These are phyloP conservation scores for Teratosphaeria destructans DNA, from an alignment of 2,329 filamentous ascomycete genomes.

Conservation along the genomic window DNA sequence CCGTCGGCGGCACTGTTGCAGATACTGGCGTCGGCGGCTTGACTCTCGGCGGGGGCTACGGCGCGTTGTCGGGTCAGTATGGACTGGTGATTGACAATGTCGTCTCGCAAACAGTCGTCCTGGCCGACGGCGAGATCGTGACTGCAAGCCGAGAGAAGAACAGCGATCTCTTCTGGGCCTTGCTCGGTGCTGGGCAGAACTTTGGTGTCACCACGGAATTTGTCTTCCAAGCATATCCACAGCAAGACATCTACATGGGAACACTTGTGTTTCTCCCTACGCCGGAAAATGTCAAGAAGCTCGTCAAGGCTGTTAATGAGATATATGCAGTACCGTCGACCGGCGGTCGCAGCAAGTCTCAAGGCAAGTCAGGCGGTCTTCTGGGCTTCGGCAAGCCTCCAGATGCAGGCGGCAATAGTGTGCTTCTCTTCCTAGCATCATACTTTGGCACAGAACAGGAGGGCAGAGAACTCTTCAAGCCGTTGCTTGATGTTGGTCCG, in stretches of 20 bases:
- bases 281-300: conserved; percentile 8
- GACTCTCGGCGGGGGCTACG: conserved; percentile 28
- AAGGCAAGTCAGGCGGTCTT: conserved; percentile 9
- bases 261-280: conserved; percentile 26
- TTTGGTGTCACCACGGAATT: conserved; percentile 40
- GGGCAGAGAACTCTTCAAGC: conserved; percentile 11
- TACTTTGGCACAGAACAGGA: conserved; percentile 13
- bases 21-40: conserved; percentile 54
- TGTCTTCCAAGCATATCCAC: conserved; percentile 24
- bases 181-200: conserved; percentile 36
- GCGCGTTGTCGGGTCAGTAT: conserved; percentile 41
- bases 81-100: conserved; percentile 47
- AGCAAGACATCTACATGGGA: conserved; percentile 27
- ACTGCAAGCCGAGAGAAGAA: conserved; percentile 35
- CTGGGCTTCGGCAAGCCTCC: conserved; percentile 15
- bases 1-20: conserved; percentile 52
- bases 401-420: conserved; percentile 13
- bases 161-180: conserved; percentile 39
- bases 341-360: conserved; percentile 9
- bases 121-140: conserved; percentile 31
- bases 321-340: conserved; percentile 10
- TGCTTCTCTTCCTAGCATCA: conserved; percentile 11
- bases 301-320: conserved; percentile 13
- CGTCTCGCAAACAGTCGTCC: conserved; percentile 28
- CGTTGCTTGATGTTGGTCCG: conserved; percentile 14